phyloP scores from a whole-genome alignment of 2,329 filamentous ascomycete species.

The Calonectria pauciramosa region DNA sequence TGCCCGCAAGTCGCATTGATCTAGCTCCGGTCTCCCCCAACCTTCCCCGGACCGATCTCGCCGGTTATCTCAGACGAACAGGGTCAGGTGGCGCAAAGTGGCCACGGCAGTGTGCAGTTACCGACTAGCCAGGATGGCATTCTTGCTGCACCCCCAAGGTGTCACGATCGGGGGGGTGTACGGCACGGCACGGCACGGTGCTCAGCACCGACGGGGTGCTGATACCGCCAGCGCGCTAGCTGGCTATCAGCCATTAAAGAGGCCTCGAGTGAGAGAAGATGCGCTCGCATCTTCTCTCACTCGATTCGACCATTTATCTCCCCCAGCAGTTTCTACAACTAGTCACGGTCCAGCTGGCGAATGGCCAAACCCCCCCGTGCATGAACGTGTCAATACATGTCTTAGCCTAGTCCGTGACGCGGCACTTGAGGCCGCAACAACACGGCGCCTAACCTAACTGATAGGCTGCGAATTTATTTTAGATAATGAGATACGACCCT shows the following conservation, averaged over 20 bases:
- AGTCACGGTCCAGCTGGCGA: neutral
- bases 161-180: slow-evolving; percentile 1
- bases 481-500: slow-evolving; percentile 3
- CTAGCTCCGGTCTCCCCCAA: neutral
- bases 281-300: neutral
- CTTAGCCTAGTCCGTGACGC: slow-evolving; percentile 10
- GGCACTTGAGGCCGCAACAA: slow-evolving; percentile 8
- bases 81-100: slow-evolving; percentile 10
- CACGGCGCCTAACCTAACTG: slow-evolving; percentile 4
- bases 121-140: neutral
- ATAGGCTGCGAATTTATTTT: slow-evolving; percentile 7
- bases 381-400: slow-evolving; percentile 5
- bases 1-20: neutral
- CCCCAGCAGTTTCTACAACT: neutral
- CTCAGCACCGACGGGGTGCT: neutral
- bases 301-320: neutral
- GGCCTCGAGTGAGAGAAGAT: neutral
- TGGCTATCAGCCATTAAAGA: neutral
- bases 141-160: neutral
- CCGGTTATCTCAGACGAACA: slow-evolving; percentile 15
- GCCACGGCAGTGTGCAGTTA: slow-evolving; percentile 8
- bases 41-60: slow-evolving; percentile 16
- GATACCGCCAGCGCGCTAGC: neutral
- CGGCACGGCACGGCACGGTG: slow-evolving; percentile 17
- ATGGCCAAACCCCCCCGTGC: neutral